Evolutionary conservation across 73 alveolate genomes (phyloP).

Genomic region (Tetrahymena elliotti): DNA sequence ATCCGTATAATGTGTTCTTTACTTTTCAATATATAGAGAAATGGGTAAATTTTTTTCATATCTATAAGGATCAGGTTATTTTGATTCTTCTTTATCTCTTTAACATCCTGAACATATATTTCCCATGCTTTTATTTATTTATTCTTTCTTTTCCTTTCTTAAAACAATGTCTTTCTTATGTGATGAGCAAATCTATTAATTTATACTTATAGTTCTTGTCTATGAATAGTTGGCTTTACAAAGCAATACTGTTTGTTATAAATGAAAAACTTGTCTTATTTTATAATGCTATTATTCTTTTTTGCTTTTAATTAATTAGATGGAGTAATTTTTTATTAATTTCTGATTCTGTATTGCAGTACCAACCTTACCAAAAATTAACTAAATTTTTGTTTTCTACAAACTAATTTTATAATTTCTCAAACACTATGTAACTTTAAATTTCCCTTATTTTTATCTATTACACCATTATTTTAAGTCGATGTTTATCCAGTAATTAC

Average conservation of each 20-base stretch:
- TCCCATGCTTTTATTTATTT: not conserved
- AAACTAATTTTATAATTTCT: not conserved
- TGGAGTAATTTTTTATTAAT: no score
- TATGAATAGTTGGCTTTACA: no score
- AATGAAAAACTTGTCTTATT: not conserved
- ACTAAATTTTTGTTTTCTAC: not conserved
- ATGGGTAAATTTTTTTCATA: not conserved
- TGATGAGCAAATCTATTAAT: no score
- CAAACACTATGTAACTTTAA: not conserved
- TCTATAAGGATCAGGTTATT: not conserved
- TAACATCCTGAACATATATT: not conserved
- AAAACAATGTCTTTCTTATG: no score
- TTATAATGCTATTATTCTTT: not conserved
- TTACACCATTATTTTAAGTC: not conserved
- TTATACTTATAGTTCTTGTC: no score
- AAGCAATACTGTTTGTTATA: not conserved
- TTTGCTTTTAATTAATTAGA: no score
- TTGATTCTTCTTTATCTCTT: not conserved
- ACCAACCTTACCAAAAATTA: not conserved
- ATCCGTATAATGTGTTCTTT: not conserved
- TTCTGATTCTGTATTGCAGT: not conserved
- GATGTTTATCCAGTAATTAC: not conserved
- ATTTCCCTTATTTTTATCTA: not conserved
- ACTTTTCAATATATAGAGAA: not conserved
- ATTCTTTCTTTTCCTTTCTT: no score